Percentiles rank a stretch among this genome's conserved stretches.
phyloP scores from a whole-genome alignment of 495 filamentous ascomycete genomes.

The Usnea hakonensis region DNA sequence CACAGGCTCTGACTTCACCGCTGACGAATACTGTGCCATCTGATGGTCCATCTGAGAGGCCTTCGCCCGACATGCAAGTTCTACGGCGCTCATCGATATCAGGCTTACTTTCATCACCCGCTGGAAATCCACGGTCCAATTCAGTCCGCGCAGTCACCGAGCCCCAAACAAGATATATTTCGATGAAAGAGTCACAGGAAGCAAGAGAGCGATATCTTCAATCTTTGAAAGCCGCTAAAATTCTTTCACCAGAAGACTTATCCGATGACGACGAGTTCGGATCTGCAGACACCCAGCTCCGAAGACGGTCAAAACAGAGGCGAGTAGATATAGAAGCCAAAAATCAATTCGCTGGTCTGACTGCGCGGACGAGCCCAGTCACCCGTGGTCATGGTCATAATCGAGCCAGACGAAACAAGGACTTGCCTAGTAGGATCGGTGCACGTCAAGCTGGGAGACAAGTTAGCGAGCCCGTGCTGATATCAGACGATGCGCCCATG shows the following conservation, averaged over 20 bases:
- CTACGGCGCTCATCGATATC: constrained; percentile 36
- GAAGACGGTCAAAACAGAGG: constrained; percentile 32
- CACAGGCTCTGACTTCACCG: constrained; percentile 47
- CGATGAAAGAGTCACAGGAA: constrained; percentile 46
- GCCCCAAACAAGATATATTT: constrained; percentile 42
- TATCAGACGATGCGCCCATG: constrained; percentile 19
- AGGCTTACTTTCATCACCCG: constrained; percentile 38
- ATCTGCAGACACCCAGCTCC: constrained; percentile 38
- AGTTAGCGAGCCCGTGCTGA: constrained; percentile 15
- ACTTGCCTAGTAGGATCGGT: neutral
- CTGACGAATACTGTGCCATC: constrained; percentile 34
- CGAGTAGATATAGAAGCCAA: constrained; percentile 34
- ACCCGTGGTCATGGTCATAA: constrained; percentile 7
- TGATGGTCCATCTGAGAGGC: constrained; percentile 41
- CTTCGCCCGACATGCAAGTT: constrained; percentile 42
- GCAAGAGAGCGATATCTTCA: constrained; percentile 37
- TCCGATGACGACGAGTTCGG: constrained; percentile 44
- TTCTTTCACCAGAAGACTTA: constrained; percentile 35
- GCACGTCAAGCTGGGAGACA: constrained; percentile 3
- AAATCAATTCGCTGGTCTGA: constrained; percentile 36
- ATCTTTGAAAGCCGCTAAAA: constrained; percentile 20
- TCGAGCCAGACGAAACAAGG: constrained; percentile 5
- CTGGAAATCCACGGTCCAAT: constrained; percentile 27
- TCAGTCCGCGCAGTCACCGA: constrained; percentile 39
- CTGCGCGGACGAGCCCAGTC: constrained; percentile 30